Percentiles rank a stretch among this genome's conserved stretches.
Conservation (phyloP, 371 early-diverging fungal genomes). For the Apophysomyces ossiformis region DNA sequence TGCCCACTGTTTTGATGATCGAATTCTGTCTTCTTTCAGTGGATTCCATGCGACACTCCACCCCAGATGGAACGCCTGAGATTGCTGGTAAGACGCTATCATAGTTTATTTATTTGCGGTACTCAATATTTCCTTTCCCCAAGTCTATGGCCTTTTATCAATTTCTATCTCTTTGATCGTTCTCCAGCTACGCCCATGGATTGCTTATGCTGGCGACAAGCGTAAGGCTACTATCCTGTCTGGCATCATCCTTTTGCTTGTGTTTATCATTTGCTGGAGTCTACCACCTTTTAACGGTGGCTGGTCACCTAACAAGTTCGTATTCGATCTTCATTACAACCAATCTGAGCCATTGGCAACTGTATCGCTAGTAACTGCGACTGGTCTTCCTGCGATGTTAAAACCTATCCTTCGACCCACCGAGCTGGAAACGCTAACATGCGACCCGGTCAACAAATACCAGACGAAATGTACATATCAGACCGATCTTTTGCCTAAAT, state of each 20-base stretch:
- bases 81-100: slow-evolving; percentile 41
- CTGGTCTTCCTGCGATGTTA: slow-evolving; percentile 23
- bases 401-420: slow-evolving; percentile 24
- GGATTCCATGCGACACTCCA: slow-evolving; percentile 59
- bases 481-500: slow-evolving; percentile 36
- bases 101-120: not conserved
- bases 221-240: not conserved
- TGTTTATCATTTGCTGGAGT: slow-evolving; percentile 14
- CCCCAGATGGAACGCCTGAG: slow-evolving; percentile 65
- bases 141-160: slow-evolving; percentile 39
- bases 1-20: slow-evolving; percentile 51
- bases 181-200: slow-evolving; percentile 40
- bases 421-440: slow-evolving; percentile 31
- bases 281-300: slow-evolving; percentile 26
- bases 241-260: slow-evolving; percentile 7
- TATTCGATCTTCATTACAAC: slow-evolving; percentile 43
- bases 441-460: slow-evolving; percentile 17
- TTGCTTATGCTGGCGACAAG: slow-evolving; percentile 30
- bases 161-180: slow-evolving; percentile 26
- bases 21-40: slow-evolving; percentile 51
- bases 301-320: slow-evolving; percentile 49
- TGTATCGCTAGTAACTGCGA: slow-evolving; percentile 31
- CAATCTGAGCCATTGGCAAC: slow-evolving; percentile 28
- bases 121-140: slow-evolving; percentile 8
- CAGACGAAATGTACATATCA: slow-evolving; percentile 37